Base-by-base conservation (phyloP, 75 land plant species). In the Pinus albicaulis region DNA sequence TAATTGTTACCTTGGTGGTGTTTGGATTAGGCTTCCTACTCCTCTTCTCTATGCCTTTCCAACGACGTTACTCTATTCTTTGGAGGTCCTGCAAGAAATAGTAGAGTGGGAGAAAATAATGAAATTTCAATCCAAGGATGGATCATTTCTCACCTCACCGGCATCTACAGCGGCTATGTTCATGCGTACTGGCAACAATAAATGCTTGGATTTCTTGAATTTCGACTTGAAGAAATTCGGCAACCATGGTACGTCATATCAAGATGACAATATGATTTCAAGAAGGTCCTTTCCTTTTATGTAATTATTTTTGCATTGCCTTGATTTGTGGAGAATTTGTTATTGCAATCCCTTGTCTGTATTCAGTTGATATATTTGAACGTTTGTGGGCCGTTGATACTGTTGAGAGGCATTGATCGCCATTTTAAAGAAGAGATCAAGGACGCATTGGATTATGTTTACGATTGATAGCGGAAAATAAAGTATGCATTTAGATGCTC, bases 321-420 rank as follows among this genome's bases (percentile, higher is more conserved):
- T 8, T 13, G 11, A 0, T 31, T 31, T 31, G 31, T 31, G 31
- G 31, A 20, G 5, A n/a, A 73, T 53, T 26, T 11, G 19, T 41
- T 26, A 41, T 7, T 56, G 59, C 74, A 73, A 28, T 56, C 11
- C 74, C 31, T 73, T 53, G 74, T 14, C 74, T 13, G 5, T 73
- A 73, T 66, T 48, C 63, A 16, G 5, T 56, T 13, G 62, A 73
- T 23, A 34, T 89, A 36, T 83, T 89, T 64, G 91, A 87, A 79
- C 89, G 56, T 24, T 11, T 87, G 2, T 89, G 91, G 91, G 79
- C 82, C 0, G 84, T 89, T 53, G 91, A 89, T 38, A 77, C 84
- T 5, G 65, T 89, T 8, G 78, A 89, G 23, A 75, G 89, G 24
- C 82, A 78, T 81, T 53, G 82, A 48, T 53, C 83, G 5, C 17